Evolutionary conservation across 139 green algal genomes (phyloP).

Genomic region (Microglena sp.): DNA sequence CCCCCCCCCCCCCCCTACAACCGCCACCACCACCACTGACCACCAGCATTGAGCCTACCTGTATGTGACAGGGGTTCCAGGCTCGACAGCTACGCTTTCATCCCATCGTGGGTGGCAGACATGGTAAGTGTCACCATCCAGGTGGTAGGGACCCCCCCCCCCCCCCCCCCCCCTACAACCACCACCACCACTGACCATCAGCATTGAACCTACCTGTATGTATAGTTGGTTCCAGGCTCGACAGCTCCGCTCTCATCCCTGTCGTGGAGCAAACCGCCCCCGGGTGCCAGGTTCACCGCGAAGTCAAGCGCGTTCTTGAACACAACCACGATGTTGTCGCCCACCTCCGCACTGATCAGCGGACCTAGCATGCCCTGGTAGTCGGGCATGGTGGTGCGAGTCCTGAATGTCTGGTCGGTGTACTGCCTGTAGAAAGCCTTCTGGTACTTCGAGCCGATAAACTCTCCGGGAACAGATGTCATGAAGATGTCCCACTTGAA

Average conservation of each 20-base stretch:
- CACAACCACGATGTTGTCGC: conserved; percentile 25
- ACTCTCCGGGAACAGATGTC: too few relatives aligned
- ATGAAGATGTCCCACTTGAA: too few relatives aligned
- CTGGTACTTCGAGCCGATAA: too few relatives aligned
- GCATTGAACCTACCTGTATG: conserved; percentile 4
- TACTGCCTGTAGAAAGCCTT: conserved; percentile 21
- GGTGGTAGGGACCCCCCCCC: neutral
- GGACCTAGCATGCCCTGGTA: conserved; percentile 31
- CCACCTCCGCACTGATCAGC: conserved; percentile 28
- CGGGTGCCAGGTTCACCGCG: conserved; percentile 6
- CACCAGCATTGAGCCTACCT: neutral
- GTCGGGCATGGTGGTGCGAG: neutral
- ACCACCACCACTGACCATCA: neutral
- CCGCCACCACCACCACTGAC: neutral
- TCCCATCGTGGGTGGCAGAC: too few relatives aligned
- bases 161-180: neutral
- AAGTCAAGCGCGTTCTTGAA: conserved; percentile 24
- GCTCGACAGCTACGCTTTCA: neutral
- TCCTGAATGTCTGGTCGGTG: conserved; percentile 35
- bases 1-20: neutral
- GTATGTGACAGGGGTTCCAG: conserved; percentile 5
- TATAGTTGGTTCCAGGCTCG: neutral
- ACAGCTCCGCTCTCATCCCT: neutral
- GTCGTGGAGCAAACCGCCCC: neutral
- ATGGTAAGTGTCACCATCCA: too few relatives aligned